Evolutionary conservation across 1,284 basidiomycete genomes (phyloP).

Genomic region (Tilletiaria anomala): DNA sequence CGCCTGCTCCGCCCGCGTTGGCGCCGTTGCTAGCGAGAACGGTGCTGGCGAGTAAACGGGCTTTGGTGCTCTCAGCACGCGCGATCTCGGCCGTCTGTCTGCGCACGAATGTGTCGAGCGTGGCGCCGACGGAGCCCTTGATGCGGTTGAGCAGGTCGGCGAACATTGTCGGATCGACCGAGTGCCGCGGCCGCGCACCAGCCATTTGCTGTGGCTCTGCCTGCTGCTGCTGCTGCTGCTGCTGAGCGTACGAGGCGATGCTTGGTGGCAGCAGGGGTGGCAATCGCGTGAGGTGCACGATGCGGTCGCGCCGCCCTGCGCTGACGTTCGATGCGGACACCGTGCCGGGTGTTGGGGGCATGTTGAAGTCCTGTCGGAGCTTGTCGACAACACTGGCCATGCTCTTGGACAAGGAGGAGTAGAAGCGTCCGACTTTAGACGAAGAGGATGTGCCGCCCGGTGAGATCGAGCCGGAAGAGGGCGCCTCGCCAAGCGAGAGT

Average conservation of each 20-base stretch:
- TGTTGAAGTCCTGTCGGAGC: conserved; percentile 79
- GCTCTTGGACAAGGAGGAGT: conserved; percentile 61
- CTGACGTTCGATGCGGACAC: no score
- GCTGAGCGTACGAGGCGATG: no score
- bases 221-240: no score
- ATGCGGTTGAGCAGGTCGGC: conserved; percentile 73
- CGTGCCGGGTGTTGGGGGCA: no score
- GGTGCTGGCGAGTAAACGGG: no score
- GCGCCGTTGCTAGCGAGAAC: no score
- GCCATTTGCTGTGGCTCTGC: conserved; percentile 55
- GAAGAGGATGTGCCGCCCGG: no score
- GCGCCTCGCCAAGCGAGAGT: no score
- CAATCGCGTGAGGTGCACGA: conserved; percentile 11
- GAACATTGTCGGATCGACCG: conserved; percentile 63
- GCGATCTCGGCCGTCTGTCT: neutral
- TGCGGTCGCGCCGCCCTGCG: conserved; percentile 58
- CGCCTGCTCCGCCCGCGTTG: no score
- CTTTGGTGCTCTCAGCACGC: neutral
- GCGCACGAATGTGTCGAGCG: conserved; percentile 62
- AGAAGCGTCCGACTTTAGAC: conserved; percentile 39
- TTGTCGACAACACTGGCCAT: conserved; percentile 82
- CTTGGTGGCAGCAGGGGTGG: conserved; percentile 21
- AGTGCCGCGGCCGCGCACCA: conserved; percentile 47
- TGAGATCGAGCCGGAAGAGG: no score
- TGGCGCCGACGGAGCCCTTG: conserved; percentile 68